Base-by-base conservation (phyloP, 2,329 filamentous ascomycete genomes). In the Monascus ruber region DNA sequence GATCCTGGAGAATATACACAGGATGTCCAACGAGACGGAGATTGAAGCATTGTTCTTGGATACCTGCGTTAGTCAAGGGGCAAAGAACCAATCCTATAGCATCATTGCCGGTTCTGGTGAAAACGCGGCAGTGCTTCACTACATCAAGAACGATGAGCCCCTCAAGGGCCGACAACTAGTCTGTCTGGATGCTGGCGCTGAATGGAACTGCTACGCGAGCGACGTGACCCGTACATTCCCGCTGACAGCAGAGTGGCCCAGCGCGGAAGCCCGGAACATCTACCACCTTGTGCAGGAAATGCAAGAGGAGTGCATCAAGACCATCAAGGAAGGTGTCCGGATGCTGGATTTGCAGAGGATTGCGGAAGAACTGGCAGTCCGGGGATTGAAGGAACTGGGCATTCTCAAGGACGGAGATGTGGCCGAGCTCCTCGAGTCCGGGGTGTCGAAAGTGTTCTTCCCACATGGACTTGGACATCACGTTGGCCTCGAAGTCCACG, bases 211-310 rank as follows among this genome's bases (percentile, higher is more conserved):
- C 61, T 87, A 88, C 52, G 80, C 80, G 29, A 73, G 81, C 27
- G 76, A 81, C 46, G 71, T 89, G 68, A 95, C 88, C 1, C 77
- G 89, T 37, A 89, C 85, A 0, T 94, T 94, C 56, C 89, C 89
- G 2, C 78, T 94, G 49, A 74, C 67, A 4, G 83, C 82, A 42
- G 75, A 73, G 47, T 66, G 63, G 63, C 58, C 62, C 17, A 80
- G 74, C 40, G 64, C 73, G 35, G 79, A 89, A 59, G 80, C 77
- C 36, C 72, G 78, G 50, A 71, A 79, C 46, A 83, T 93, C 44
- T 94, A 94, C 66, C 74, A 83, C 47, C 78, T 93, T 31, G 89
- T 95, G 0, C 73, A 87, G 35, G 72, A 78, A 52, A 96, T 95
- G 88, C 88, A 95, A 62, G 72, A 77, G 27, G 78, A 84, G 46